phyloP scores from a whole-genome alignment of 2,329 filamentous ascomycete genomes.

The Fusarium sp. region DNA sequence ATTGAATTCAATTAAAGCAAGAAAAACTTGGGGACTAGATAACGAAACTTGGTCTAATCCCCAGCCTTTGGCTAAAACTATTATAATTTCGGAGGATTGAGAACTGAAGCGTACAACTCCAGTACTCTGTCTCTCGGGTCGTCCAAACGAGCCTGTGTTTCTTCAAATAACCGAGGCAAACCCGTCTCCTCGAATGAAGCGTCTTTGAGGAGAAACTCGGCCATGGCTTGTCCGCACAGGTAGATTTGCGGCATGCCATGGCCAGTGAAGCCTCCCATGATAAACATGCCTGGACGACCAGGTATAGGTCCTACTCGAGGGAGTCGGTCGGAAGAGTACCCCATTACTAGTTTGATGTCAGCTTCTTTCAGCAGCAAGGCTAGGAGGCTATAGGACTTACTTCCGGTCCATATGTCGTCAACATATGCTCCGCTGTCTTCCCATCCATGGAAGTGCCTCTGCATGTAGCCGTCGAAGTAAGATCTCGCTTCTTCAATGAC shows the following conservation, averaged over 20 bases:
- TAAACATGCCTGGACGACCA: not conserved
- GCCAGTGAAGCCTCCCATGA: not conserved
- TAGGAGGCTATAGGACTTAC: rapidly evolving
- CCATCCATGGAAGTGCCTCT: not conserved
- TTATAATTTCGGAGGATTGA: not conserved
- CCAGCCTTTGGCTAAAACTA: rapidly evolving
- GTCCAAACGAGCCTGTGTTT: not conserved
- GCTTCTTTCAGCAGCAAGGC: rapidly evolving
- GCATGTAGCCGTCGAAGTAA: not conserved
- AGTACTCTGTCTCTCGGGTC: not conserved
- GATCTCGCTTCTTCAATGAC: rapidly evolving
- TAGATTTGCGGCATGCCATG: not conserved
- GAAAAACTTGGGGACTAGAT: not conserved
- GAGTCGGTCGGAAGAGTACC: not conserved
- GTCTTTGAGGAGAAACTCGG: not conserved
- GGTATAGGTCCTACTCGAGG: not conserved
- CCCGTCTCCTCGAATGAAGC: rapidly evolving
- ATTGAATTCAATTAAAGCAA: rapidly evolving
- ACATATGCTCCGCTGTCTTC: not conserved
- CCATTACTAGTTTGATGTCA: not conserved
- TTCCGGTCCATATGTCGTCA: not conserved
- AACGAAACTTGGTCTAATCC: not conserved
- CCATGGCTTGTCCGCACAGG: not conserved
- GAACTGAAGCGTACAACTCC: not conserved
- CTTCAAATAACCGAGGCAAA: not conserved